Percentiles rank a stretch among this genome's conserved stretches.
These are phyloP conservation scores for Chrysoporthe deuterocubensis DNA, from an alignment of 2,329 filamentous ascomycete species.

Conservation along the genomic window DNA sequence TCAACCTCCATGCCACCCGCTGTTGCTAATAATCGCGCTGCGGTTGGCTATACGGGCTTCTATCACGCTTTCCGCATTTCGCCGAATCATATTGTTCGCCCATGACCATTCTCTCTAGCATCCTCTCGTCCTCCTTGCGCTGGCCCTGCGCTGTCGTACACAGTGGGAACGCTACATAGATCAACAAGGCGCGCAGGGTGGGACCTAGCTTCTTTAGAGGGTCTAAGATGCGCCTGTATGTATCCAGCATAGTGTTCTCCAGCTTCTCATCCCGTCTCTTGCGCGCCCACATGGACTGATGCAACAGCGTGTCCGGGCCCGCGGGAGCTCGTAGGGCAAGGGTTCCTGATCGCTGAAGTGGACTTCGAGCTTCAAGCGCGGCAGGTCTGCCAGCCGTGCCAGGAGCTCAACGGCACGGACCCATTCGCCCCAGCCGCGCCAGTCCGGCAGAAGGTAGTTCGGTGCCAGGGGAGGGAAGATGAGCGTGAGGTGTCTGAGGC, in stretches of 20 bases:
- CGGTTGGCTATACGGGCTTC: conserved; percentile 3
- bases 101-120: conserved; percentile 4
- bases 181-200: not conserved
- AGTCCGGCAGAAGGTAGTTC: not conserved
- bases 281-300: conserved; percentile 8
- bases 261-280: not conserved
- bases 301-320: not conserved
- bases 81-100: not conserved
- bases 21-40: not conserved
- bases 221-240: conserved; percentile 1
- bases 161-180: conserved; percentile 3
- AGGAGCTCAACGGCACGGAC: not conserved
- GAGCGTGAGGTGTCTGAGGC: conserved; percentile 2
- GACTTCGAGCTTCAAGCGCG: not conserved
- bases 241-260: not conserved
- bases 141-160: not conserved
- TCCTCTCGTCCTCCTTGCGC: not conserved
- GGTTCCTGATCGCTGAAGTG: conserved; percentile 10
- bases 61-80: not conserved
- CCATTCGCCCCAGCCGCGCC: conserved; percentile 1
- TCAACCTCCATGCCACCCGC: not conserved
- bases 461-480: conserved; percentile 2
- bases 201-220: not conserved
- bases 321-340: not conserved
- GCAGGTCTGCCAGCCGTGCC: not conserved